Base-by-base conservation (phyloP, 2,329 filamentous ascomycete species). In the Trichoderma afroharzianum region DNA sequence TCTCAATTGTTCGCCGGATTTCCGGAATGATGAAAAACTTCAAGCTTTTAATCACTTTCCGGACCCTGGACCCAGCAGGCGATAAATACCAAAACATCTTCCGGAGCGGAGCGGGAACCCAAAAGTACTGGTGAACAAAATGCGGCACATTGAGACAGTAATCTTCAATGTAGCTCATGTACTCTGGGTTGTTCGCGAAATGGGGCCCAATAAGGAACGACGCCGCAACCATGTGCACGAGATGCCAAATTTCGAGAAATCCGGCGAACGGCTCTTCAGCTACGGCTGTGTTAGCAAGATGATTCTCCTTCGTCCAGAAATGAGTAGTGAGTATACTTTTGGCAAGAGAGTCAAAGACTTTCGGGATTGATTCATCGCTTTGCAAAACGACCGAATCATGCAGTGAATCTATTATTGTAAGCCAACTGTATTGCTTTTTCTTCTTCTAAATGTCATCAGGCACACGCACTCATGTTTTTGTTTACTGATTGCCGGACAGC, bases 401-500 rank as follows among this genome's bases (percentile, higher is more conserved):
- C 1, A 63, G 39, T 28, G 39, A 28, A 50, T 50, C 61, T 63
- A 63, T 21, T 15, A 21, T 26, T 2, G 26, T 30, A 6, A n/a
- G 26, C 6, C 18, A 21, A 8, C 4, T 32, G 1, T 11, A 12
- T 28, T 3, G 2, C 7, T 43, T n/a, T 18, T 18, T 4, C n/a
- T n/a, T n/a, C n/a, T n/a, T n/a, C n/a, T n/a, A n/a, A n/a, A n/a
- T 43, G 1, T 43, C 7, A 15, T 21, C 32, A 39, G 24, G 24
- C n/a, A 9, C 11, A 61, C 69, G 21, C 8, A 71, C 69, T 61
- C 69, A 71, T 71, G 28, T 71, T 71, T 14, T 71, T 71, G 24
- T 71, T 71, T 18, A 71, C 69, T 21, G 69, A 71, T 53, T 68
- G 62, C 36, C 69, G 62, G 8, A 71, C 69, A 6, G 69, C 69